Conservation (phyloP, 805 yeast genomes). For the Candida ovalis region DNA sequence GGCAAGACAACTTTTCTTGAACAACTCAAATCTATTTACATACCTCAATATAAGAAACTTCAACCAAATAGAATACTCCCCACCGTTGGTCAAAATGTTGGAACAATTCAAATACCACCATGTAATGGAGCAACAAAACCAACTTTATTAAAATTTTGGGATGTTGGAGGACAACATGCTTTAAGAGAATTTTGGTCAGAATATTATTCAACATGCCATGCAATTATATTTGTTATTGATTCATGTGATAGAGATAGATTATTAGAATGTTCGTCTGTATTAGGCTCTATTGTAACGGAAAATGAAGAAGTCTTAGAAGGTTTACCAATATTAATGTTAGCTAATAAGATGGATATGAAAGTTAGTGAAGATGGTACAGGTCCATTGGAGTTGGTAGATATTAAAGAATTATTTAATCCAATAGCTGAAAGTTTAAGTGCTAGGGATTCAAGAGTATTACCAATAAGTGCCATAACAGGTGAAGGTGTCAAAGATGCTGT, state of each 20-base stretch:
- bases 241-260: slow-evolving; percentile 81
- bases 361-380: slow-evolving; percentile 64
- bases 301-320: slow-evolving; percentile 62
- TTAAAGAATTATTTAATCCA: slow-evolving; percentile 79
- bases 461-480: slow-evolving; percentile 80
- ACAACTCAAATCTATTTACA: slow-evolving; percentile 54
- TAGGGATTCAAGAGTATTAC: slow-evolving; percentile 84
- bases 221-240: slow-evolving; percentile 87
- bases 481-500: slow-evolving; percentile 84
- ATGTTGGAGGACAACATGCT: slow-evolving; percentile 92
- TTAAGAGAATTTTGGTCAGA: slow-evolving; percentile 82
- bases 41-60: slow-evolving; percentile 40
- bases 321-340: slow-evolving; percentile 89
- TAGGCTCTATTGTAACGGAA: slow-evolving; percentile 46
- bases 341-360: slow-evolving; percentile 85
- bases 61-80: slow-evolving; percentile 72
- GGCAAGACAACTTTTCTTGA: slow-evolving; percentile 87
- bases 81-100: slow-evolving; percentile 91
- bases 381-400: slow-evolving; percentile 68
- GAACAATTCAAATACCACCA: slow-evolving; percentile 35
- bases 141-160: slow-evolving; percentile 78
- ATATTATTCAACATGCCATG: slow-evolving; percentile 84
- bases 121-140: neutral
- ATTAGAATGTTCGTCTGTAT: slow-evolving; percentile 72
- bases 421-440: slow-evolving; percentile 84